These are phyloP conservation scores for Chlorella ohadii DNA, from an alignment of 139 green algal species.

Conservation along the genomic window DNA sequence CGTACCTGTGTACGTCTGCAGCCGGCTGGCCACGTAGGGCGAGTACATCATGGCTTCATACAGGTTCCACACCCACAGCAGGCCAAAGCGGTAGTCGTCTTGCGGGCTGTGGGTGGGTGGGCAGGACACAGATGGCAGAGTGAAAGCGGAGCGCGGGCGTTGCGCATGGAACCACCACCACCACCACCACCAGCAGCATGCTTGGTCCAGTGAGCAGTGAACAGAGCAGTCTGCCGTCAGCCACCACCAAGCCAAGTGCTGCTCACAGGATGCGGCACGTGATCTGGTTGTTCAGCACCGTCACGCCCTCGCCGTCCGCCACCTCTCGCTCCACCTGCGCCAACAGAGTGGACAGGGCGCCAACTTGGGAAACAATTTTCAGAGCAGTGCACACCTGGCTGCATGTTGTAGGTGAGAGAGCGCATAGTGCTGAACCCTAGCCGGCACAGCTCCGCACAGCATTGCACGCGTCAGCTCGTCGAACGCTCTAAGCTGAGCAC, in stretches of 20 bases:
- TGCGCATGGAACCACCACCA: too few relatives aligned
- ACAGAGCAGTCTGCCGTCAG: too few relatives aligned
- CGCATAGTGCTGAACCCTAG: too few relatives aligned
- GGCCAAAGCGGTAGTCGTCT: conserved; percentile 63
- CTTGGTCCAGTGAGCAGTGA: too few relatives aligned
- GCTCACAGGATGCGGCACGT: conserved; percentile 40
- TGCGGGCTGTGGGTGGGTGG: conserved; percentile 36
- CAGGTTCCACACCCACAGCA: conserved; percentile 89
- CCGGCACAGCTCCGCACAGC: too few relatives aligned
- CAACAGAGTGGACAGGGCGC: not conserved
- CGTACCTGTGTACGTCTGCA: conserved; percentile 80
- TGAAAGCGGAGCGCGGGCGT: not conserved
- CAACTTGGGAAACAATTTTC: too few relatives aligned
- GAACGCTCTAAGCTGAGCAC: too few relatives aligned
- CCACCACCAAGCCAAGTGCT: not conserved
- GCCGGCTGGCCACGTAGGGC: conserved; percentile 78
- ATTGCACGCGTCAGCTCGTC: too few relatives aligned
- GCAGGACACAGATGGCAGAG: not conserved
- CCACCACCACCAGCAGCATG: too few relatives aligned
- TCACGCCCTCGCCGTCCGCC: conserved; percentile 26
- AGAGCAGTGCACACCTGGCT: not conserved
- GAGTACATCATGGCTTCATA: conserved; percentile 86
- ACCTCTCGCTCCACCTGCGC: conserved; percentile 25
- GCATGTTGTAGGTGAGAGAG: not conserved
- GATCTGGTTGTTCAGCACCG: conserved; percentile 35